These are phyloP conservation scores for Lentinula guzmanii DNA, from an alignment of 768 basidiomycete species.

Conservation along the genomic window DNA sequence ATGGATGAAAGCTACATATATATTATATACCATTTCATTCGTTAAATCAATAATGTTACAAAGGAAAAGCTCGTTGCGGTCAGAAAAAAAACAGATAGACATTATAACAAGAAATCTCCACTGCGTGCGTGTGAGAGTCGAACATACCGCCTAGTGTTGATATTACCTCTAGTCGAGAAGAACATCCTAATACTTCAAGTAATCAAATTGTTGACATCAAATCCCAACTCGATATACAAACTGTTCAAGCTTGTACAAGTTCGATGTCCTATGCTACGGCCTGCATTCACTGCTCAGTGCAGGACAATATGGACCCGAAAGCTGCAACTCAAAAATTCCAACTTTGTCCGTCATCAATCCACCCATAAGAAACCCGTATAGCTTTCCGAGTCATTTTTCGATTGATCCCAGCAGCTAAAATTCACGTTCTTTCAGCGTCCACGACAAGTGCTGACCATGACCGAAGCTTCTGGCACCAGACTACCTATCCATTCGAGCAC, in stretches of 20 bases:
- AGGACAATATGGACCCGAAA: not conserved
- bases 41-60: too few species aligned
- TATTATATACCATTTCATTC: too few species aligned
- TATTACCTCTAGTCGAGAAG: too few species aligned
- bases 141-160: too few species aligned
- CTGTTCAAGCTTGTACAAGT: not conserved
- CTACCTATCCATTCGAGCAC: slow-evolving; percentile 13
- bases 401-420: not conserved
- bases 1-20: too few species aligned
- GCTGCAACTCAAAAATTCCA: not conserved
- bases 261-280: not conserved
- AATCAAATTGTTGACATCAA: too few species aligned
- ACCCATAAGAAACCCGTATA: not conserved
- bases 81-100: too few species aligned
- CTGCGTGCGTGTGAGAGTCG: too few species aligned
- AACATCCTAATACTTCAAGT: too few species aligned
- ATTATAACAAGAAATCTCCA: too few species aligned
- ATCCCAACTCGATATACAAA: too few species aligned
- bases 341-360: not conserved
- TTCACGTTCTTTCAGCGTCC: not conserved
- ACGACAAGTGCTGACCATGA: not conserved
- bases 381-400: not conserved
- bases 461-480: not conserved
- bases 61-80: too few species aligned
- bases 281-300: not conserved